Conservation (phyloP, 495 filamentous ascomycete genomes). For the Margaritispora aquatica region DNA sequence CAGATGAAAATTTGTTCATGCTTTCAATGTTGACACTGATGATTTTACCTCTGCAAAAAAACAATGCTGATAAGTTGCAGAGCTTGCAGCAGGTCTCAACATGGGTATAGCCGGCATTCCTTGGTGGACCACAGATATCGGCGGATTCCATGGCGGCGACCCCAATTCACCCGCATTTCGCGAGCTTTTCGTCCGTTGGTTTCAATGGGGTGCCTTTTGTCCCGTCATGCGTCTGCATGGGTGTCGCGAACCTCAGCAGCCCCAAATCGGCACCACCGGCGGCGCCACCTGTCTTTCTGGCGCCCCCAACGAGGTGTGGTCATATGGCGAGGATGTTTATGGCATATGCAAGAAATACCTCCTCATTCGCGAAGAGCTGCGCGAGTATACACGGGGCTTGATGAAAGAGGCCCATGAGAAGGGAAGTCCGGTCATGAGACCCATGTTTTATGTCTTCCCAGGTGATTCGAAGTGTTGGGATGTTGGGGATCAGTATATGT, state of each 20-base stretch:
- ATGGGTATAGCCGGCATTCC: conserved; percentile 52
- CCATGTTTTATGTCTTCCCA: conserved; percentile 53
- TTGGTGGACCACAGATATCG: conserved; percentile 41
- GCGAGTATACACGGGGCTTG: conserved; percentile 41
- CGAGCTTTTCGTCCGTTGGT: conserved; percentile 55
- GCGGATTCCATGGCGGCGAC: conserved; percentile 53
- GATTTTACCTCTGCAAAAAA: neutral
- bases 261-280: conserved; percentile 28
- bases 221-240: conserved; percentile 55
- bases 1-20: neutral
- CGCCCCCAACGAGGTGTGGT: conserved; percentile 53
- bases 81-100: conserved; percentile 50
- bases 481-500: conserved; percentile 49
- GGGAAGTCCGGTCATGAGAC: conserved; percentile 48
- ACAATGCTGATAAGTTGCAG: neutral
- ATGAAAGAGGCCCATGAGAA: conserved; percentile 50
- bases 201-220: conserved; percentile 55
- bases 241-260: conserved; percentile 47
- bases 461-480: conserved; percentile 41
- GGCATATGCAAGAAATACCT: conserved; percentile 51
- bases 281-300: conserved; percentile 32
- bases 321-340: conserved; percentile 48
- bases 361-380: conserved; percentile 42
- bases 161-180: conserved; percentile 44
- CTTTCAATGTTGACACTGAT: neutral